These are phyloP conservation scores for Echinosophora koreensis DNA, from an alignment of 306 rosid genomes.

Conservation along the genomic window DNA sequence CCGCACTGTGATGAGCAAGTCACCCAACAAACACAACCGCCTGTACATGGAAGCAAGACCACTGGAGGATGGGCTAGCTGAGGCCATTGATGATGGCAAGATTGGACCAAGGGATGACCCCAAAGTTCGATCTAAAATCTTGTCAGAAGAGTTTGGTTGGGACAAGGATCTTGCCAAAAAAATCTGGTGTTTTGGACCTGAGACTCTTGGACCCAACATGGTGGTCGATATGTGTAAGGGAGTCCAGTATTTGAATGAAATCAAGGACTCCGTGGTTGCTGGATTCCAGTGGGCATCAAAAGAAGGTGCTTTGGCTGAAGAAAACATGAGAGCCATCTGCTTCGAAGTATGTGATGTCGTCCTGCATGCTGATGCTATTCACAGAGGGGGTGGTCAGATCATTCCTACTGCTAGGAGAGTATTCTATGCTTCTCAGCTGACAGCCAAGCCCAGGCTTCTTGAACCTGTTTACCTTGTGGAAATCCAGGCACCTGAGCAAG, in stretches of 20 bases:
- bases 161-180: conserved; percentile 90
- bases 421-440: conserved; percentile 73
- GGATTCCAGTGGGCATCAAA: conserved; percentile 93
- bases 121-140: conserved; percentile 67
- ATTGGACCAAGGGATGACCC: conserved; percentile 93
- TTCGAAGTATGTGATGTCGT: conserved; percentile 86
- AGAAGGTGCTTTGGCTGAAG: conserved; percentile 85
- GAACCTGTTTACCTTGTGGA: conserved; percentile 88
- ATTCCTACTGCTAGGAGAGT: conserved; percentile 90
- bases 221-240: conserved; percentile 95
- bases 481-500: conserved; percentile 87
- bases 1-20: conserved; percentile 94
- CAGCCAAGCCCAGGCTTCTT: conserved; percentile 84
- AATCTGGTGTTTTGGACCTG: conserved; percentile 94
- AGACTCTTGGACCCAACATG: conserved; percentile 86
- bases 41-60: conserved; percentile 84
- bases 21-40: conserved; percentile 93
- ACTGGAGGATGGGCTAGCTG: conserved; percentile 72
- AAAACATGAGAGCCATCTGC: conserved; percentile 83
- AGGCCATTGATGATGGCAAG: conserved; percentile 82
- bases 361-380: conserved; percentile 82
- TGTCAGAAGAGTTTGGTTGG: conserved; percentile 78
- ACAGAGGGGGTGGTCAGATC: conserved; percentile 89
- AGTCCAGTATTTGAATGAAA: conserved; percentile 83
- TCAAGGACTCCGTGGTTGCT: conserved; percentile 83